phyloP scores from a whole-genome alignment of 306 rosid species.

The Echinosophora koreensis region DNA sequence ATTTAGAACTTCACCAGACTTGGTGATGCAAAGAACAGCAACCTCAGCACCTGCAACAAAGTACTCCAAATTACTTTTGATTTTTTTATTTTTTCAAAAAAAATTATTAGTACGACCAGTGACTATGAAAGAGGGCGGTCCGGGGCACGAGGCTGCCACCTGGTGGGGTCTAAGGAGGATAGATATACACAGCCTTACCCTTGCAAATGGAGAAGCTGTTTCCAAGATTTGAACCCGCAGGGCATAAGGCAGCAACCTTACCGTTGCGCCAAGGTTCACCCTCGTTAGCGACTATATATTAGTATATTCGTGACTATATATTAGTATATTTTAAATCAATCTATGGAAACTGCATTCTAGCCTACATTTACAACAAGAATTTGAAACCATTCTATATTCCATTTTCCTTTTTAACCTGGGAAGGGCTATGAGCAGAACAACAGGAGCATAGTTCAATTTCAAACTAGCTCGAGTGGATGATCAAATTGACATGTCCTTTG shows the following conservation, averaged over 20 bases:
- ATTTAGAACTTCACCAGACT: slow-evolving; percentile 88
- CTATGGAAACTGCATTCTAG: slow-evolving; percentile 18
- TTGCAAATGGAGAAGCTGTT: too few species aligned
- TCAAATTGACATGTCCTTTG: slow-evolving; percentile 5
- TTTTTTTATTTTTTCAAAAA: not conserved
- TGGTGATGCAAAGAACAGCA: slow-evolving; percentile 94
- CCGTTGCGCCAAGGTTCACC: too few species aligned
- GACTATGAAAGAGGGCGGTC: too few species aligned
- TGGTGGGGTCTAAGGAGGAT: too few species aligned
- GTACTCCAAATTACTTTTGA: slow-evolving; percentile 13
- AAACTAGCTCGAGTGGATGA: slow-evolving; percentile 26
- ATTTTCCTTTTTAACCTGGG: not conserved
- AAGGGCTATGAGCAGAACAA: not conserved
- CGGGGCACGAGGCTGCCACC: too few species aligned
- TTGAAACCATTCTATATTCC: not conserved
- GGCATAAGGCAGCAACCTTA: too few species aligned
- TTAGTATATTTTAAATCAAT: not conserved
- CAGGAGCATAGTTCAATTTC: not conserved
- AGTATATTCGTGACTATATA: too few species aligned
- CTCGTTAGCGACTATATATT: too few species aligned
- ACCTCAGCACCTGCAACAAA: slow-evolving; percentile 85
- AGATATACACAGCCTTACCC: too few species aligned
- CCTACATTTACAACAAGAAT: slow-evolving; percentile 9
- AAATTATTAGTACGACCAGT: not conserved
- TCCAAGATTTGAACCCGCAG: too few species aligned